Percentiles rank a stretch among this genome's conserved stretches.
These are phyloP conservation scores for Fusarium secorum DNA, from an alignment of 2,329 filamentous ascomycete species.

Conservation along the genomic window DNA sequence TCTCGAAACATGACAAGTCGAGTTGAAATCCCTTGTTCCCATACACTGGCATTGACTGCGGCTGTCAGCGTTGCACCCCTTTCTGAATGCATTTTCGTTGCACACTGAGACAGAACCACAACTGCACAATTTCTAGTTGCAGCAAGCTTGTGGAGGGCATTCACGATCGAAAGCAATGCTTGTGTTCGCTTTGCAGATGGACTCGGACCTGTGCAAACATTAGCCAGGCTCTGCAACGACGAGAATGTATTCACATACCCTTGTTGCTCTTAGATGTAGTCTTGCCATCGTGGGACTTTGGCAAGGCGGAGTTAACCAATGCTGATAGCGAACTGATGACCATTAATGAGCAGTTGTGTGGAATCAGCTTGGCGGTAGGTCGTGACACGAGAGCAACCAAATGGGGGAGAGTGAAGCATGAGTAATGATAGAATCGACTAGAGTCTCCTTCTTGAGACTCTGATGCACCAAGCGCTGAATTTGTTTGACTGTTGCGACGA, in stretches of 20 bases:
- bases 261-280: constrained; percentile 49
- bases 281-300: constrained; percentile 60
- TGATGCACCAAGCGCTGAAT: constrained; percentile 8
- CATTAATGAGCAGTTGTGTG: constrained; percentile 69
- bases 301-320: constrained; percentile 79
- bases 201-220: constrained; percentile 45
- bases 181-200: constrained; percentile 56
- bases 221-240: constrained; percentile 1
- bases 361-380: constrained; percentile 70
- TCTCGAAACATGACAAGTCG: constrained; percentile 82
- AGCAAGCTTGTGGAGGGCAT: constrained; percentile 77
- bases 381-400: constrained; percentile 77
- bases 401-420: constrained; percentile 70
- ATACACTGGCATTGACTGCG: constrained; percentile 76
- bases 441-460: constrained; percentile 35
- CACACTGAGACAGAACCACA: constrained; percentile 79
- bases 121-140: constrained; percentile 76
- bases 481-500: not conserved
- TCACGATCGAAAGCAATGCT: constrained; percentile 69
- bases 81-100: constrained; percentile 77
- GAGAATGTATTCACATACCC: constrained; percentile 45
- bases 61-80: constrained; percentile 75
- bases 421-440: constrained; percentile 56
- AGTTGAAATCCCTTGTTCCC: constrained; percentile 80
- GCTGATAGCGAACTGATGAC: constrained; percentile 82